Percentiles rank a stretch among this genome's conserved stretches.
These are phyloP conservation scores for Lactifluus pinguis DNA, from an alignment of 768 basidiomycete species.

Conservation along the genomic window DNA sequence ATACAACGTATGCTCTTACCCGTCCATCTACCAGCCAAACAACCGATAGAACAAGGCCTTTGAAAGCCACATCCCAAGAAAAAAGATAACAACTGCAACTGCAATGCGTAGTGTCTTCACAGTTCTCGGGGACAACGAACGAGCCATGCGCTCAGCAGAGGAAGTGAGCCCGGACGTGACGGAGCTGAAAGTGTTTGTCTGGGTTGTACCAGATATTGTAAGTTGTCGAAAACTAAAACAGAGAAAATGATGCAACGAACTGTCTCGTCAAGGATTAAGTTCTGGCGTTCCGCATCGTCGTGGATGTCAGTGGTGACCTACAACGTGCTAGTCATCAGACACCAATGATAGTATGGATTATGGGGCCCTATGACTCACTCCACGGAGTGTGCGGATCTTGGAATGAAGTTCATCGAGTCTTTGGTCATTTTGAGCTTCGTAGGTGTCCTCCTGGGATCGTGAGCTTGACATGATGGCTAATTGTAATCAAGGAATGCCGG, in stretches of 20 bases:
- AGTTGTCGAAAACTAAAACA: background rate
- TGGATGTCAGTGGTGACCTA: slow-evolving; percentile 87
- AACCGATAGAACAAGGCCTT: slow-evolving; percentile 23
- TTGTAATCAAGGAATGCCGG: background rate
- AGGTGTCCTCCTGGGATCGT: slow-evolving; percentile 50
- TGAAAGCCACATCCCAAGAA: slow-evolving; percentile 27
- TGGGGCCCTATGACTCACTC: slow-evolving; percentile 36
- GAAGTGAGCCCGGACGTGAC: slow-evolving; percentile 26
- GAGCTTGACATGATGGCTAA: slow-evolving; percentile 16
- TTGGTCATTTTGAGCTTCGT: slow-evolving; percentile 82
- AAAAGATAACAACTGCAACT: slow-evolving; percentile 21
- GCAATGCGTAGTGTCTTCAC: slow-evolving; percentile 17
- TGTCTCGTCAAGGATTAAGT: slow-evolving; percentile 65
- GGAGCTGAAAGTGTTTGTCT: slow-evolving; percentile 27
- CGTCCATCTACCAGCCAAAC: background rate
- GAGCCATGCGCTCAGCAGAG: slow-evolving; percentile 26
- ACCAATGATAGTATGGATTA: background rate
- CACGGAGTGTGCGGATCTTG: slow-evolving; percentile 72
- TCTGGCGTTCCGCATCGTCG: slow-evolving; percentile 77
- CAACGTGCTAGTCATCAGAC: background rate
- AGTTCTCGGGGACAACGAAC: slow-evolving; percentile 26
- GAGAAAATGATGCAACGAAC: slow-evolving; percentile 32
- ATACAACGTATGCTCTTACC: background rate
- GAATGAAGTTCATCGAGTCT: slow-evolving; percentile 76
- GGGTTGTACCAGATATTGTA: background rate